These are phyloP conservation scores for Cryptococcus neoformans DNA, from an alignment of 1,284 basidiomycete genomes.

Conservation along the genomic window DNA sequence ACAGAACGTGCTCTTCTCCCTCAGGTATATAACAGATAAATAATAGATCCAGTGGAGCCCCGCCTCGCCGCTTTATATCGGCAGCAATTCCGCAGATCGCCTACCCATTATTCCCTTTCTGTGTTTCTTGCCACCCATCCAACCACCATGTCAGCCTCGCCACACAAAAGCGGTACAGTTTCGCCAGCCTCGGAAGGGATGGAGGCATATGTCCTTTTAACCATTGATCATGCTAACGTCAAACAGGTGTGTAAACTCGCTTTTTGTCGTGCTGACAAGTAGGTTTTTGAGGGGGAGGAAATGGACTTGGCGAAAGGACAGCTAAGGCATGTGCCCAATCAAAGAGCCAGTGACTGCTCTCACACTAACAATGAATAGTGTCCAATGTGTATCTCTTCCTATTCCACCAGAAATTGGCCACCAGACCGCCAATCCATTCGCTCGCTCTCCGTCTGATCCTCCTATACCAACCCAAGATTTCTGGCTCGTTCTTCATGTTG, in stretches of 20 bases:
- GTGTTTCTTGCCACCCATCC: too few relatives aligned
- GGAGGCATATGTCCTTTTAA: slow-evolving; percentile 36
- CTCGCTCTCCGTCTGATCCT: slow-evolving; percentile 35
- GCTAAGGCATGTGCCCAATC: slow-evolving; percentile 29
- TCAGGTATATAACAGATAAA: too few relatives aligned
- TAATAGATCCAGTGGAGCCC: not conserved
- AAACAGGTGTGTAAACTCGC: slow-evolving; percentile 28
- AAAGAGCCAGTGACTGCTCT: not conserved
- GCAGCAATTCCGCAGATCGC: too few relatives aligned
- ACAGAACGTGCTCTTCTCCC: too few relatives aligned
- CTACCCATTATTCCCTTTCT: too few relatives aligned
- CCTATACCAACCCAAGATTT: slow-evolving; percentile 46
- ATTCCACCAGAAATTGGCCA: slow-evolving; percentile 42
- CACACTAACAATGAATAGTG: slow-evolving; percentile 14
- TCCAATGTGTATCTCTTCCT: slow-evolving; percentile 47
- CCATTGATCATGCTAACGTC: slow-evolving; percentile 35
- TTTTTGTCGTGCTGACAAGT: not conserved
- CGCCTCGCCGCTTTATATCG: not conserved
- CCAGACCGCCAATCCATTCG: slow-evolving; percentile 49
- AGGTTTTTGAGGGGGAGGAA: slow-evolving; percentile 37
- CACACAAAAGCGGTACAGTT: not conserved
- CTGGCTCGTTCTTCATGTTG: slow-evolving; percentile 47
- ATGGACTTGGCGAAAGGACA: slow-evolving; percentile 40
- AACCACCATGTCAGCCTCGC: too few relatives aligned
- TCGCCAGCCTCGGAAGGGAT: slow-evolving; percentile 14